These are phyloP conservation scores for Austroboletus eburneus DNA, from an alignment of 768 basidiomycete species.

Conservation along the genomic window DNA sequence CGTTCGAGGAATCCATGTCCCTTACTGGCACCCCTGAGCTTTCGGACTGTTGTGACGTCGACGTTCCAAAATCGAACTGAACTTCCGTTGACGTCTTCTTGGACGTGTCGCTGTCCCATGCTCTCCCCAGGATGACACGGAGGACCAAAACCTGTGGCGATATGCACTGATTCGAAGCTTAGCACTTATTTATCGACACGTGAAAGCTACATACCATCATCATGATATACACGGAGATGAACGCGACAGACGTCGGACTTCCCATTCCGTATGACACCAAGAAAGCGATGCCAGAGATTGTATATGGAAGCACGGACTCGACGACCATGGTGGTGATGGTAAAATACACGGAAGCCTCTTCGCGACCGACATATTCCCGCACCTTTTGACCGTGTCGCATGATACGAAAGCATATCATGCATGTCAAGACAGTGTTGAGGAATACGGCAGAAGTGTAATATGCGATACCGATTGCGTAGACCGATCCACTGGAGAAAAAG, in stretches of 20 bases:
- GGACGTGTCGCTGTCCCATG: constrained; percentile 8
- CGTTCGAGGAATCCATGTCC: not conserved
- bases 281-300: constrained; percentile 22
- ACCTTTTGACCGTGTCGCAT: constrained; percentile 7
- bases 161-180: constrained; percentile 17
- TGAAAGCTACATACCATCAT: constrained; percentile 16
- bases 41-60: not conserved
- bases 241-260: constrained; percentile 12
- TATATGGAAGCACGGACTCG: constrained; percentile 25
- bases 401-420: constrained; percentile 21
- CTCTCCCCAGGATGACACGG: constrained; percentile 16
- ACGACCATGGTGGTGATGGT: constrained; percentile 8
- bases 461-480: constrained; percentile 10
- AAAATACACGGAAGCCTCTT: constrained; percentile 19
- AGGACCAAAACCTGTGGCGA: constrained; percentile 27
- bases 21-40: not conserved
- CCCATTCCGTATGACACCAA: constrained; percentile 14
- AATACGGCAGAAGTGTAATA: constrained; percentile 15
- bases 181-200: not conserved
- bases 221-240: constrained; percentile 11
- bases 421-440: constrained; percentile 17
- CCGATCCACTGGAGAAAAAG: constrained; percentile 14
- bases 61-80: constrained; percentile 6
- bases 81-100: constrained; percentile 1
- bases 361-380: constrained; percentile 9